These are phyloP conservation scores for Termitomyces sp. DNA, from an alignment of 768 basidiomycete species.

Conservation along the genomic window DNA sequence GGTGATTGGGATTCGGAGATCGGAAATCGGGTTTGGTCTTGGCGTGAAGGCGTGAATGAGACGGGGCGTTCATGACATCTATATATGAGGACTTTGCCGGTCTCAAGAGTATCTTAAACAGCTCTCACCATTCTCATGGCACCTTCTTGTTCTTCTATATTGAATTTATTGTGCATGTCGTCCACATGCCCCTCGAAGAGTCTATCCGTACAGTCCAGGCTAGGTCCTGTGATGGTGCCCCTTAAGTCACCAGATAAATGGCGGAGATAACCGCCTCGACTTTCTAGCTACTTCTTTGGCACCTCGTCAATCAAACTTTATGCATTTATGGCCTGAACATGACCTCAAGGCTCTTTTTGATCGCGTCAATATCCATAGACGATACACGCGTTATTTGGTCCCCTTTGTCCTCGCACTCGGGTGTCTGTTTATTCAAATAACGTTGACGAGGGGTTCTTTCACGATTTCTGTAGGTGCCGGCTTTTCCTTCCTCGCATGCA, in stretches of 20 bases:
- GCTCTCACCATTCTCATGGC: too few species aligned
- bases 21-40: too few species aligned
- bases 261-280: not conserved
- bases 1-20: too few species aligned
- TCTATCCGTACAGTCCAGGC: not conserved
- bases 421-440: not conserved
- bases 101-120: too few species aligned
- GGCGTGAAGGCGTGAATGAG: too few species aligned
- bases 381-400: conserved; percentile 7
- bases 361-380: not conserved
- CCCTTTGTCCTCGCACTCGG: not conserved
- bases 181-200: too few species aligned
- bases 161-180: too few species aligned
- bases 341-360: not conserved
- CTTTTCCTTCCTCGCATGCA: not conserved
- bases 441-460: not conserved
- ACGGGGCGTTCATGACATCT: too few species aligned
- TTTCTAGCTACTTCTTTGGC: not conserved
- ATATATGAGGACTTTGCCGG: too few species aligned
- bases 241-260: too few species aligned
- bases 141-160: too few species aligned
- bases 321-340: not conserved
- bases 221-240: not conserved
- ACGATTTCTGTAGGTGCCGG: not conserved
- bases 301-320: not conserved